phyloP scores from a whole-genome alignment of 306 rosid species.

The Lathyrus oleraceus region DNA sequence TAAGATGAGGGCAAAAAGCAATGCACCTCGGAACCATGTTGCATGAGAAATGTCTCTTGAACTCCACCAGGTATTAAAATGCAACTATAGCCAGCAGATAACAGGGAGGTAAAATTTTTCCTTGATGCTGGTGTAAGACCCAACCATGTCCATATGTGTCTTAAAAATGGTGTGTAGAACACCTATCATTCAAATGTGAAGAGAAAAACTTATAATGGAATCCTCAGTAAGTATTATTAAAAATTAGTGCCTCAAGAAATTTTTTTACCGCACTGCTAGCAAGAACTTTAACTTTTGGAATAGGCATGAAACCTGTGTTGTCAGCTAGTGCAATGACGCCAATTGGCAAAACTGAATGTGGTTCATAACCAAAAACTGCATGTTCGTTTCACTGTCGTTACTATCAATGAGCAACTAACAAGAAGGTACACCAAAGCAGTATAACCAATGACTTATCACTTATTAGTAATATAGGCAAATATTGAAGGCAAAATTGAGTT shows the following conservation, averaged over 20 bases:
- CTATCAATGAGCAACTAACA: conserved; percentile 27
- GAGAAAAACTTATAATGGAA: conserved; percentile 35
- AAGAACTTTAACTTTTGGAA: conserved; percentile 77
- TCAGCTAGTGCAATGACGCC: conserved; percentile 78
- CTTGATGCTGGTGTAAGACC: conserved; percentile 74
- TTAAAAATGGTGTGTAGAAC: conserved; percentile 84
- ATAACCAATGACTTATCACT: conserved; percentile 9
- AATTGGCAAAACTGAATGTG: conserved; percentile 93
- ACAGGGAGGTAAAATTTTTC: conserved; percentile 63
- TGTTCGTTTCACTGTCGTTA: conserved; percentile 17
- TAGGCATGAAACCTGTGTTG: conserved; percentile 82
- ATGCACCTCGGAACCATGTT: conserved; percentile 78
- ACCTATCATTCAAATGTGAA: conserved; percentile 54
- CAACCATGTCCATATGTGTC: conserved; percentile 97
- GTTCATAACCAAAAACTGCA: conserved; percentile 94
- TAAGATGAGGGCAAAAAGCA: conserved; percentile 23
- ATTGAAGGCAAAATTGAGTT: conserved; percentile 15
- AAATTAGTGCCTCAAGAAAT: conserved; percentile 30
- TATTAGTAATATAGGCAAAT: conserved; percentile 22
- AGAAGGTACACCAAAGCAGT: conserved; percentile 24
- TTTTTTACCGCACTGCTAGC: conserved; percentile 91
- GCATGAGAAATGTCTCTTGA: conserved; percentile 82
- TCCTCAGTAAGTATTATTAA: conserved; percentile 15
- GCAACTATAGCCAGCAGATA: conserved; percentile 76
- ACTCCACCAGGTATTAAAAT: conserved; percentile 93